Evolutionary conservation across 805 yeast species (phyloP).

Genomic region (Wickerhamomyces hampshirensis): DNA sequence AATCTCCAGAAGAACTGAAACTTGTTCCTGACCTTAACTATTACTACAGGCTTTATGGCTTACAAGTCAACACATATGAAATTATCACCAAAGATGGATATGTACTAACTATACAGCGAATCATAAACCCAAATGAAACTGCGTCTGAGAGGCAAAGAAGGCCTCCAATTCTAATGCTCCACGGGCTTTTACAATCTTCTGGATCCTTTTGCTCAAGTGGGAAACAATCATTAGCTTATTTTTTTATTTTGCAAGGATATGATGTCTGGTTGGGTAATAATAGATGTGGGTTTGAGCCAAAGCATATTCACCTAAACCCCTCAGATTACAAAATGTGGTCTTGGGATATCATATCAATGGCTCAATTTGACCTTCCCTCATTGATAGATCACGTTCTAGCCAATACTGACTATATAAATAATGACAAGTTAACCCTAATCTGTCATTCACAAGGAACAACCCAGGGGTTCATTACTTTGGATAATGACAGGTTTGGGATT

Average conservation of each 20-base stretch:
- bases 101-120: slow-evolving; percentile 57
- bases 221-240: slow-evolving; percentile 64
- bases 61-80: slow-evolving; percentile 53
- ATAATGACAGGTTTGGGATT: slow-evolving; percentile 40
- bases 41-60: slow-evolving; percentile 58
- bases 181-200: slow-evolving; percentile 83
- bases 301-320: slow-evolving; percentile 46
- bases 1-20: slow-evolving; percentile 28
- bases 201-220: slow-evolving; percentile 88
- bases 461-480: slow-evolving; percentile 68
- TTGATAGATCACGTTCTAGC: slow-evolving; percentile 57
- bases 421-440: slow-evolving; percentile 48
- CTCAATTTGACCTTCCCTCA: slow-evolving; percentile 69
- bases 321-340: slow-evolving; percentile 69
- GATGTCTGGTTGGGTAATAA: slow-evolving; percentile 94
- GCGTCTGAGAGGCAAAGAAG: slow-evolving; percentile 25
- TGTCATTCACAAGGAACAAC: slow-evolving; percentile 96
- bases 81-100: slow-evolving; percentile 80
- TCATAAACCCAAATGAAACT: slow-evolving; percentile 42
- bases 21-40: slow-evolving; percentile 56
- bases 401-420: slow-evolving; percentile 27
- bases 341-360: slow-evolving; percentile 89
- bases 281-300: slow-evolving; percentile 77
- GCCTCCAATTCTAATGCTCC: slow-evolving; percentile 71
- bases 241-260: slow-evolving; percentile 49